Evolutionary conservation across 192 early-diverging fungal species (phyloP), one percentile per base, ranked within the genome.

Genomic region (Coemansia furcata): DNA sequence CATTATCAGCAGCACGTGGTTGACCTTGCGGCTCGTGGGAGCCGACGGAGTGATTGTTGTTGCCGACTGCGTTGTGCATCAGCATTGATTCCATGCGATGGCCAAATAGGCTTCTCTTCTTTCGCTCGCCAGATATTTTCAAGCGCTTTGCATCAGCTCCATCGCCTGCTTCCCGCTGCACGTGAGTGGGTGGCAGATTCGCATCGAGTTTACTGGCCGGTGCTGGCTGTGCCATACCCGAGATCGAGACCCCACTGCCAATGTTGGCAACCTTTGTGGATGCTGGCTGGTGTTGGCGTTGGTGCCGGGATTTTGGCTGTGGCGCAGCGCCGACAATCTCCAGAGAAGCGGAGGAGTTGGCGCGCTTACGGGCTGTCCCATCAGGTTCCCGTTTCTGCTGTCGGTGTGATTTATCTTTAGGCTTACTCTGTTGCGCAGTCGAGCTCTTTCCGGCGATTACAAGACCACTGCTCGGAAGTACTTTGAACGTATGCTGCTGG

Each of bases 51-150:
- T 8, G 46, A 10, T 19, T 23, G 19, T 54, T 50, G 49, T 15
- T 44, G 62, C 49, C 21, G 7, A 17, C 43, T 5, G 47, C 46
- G 36, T 26, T 55, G 50, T 40, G 38, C 19, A 35, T 57, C 15
- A 72, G 42, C 30, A 63, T 37, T 10, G 57, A 30, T 7, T 46
- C 55, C 76, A 78, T 69, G 6, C 69, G 76, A 60, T 69, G 69
- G 1, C 76, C 76, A 66, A 78, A 72, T 12, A 78, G 19, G 54
- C 76, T 78, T 2, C 76, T 58, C 11, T 46, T 42, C 42, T 68
- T 77, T 12, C 26, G 42, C 55, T 15, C 36, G 8, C 52, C 54
- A 32, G 29, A 14, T 5, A 17, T 44, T 35, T 60, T 57, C 30
- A 33, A 33, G 30, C 54, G 54, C 30, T 57, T 57, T 2, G 15